A percentile compares a stretch with the other conserved stretches of the same genome.
These are phyloP conservation scores for Saitozyma sp. DNA, from an alignment of 768 basidiomycete genomes.

Conservation along the genomic window DNA sequence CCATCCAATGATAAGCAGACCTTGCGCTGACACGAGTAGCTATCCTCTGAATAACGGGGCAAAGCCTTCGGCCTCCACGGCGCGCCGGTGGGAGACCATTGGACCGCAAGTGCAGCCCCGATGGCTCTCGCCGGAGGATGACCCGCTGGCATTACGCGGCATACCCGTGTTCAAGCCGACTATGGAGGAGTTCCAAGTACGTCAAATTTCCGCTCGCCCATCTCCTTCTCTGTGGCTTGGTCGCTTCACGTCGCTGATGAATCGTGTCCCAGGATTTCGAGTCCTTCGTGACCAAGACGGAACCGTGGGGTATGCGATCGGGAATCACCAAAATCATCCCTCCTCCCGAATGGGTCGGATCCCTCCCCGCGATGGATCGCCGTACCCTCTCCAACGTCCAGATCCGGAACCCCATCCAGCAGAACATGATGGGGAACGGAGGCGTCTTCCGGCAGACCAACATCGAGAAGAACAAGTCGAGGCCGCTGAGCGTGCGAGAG, in stretches of 20 bases:
- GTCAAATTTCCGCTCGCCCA: not conserved
- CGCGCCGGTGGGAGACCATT: constrained; percentile 11
- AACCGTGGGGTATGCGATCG: constrained; percentile 83
- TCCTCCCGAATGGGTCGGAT: constrained; percentile 82
- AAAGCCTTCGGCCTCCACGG: constrained; percentile 8
- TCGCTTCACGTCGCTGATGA: not conserved
- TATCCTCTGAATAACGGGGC: constrained; percentile 45
- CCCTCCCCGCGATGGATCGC: constrained; percentile 70
- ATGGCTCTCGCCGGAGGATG: constrained; percentile 50
- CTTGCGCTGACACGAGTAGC: constrained; percentile 19
- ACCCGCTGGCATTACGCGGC: constrained; percentile 57
- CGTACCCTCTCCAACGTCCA: constrained; percentile 68
- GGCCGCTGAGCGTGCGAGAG: constrained; percentile 46
- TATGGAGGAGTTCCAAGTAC: constrained; percentile 77
- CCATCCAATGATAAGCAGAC: not conserved
- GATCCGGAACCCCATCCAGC: constrained; percentile 88
- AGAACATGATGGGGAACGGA: constrained; percentile 79
- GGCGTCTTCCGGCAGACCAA: constrained; percentile 90
- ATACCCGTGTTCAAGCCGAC: constrained; percentile 96
- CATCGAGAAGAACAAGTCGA: constrained; percentile 65
- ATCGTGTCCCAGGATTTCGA: constrained; percentile 65
- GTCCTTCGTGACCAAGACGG: constrained; percentile 77
- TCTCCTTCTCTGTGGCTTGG: not conserved
- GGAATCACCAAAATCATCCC: constrained; percentile 97
- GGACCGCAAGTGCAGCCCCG: not conserved